Evolutionary conservation across 441 rosid genomes (phyloP).

Genomic region (Pelargonium cotyledonis): DNA sequence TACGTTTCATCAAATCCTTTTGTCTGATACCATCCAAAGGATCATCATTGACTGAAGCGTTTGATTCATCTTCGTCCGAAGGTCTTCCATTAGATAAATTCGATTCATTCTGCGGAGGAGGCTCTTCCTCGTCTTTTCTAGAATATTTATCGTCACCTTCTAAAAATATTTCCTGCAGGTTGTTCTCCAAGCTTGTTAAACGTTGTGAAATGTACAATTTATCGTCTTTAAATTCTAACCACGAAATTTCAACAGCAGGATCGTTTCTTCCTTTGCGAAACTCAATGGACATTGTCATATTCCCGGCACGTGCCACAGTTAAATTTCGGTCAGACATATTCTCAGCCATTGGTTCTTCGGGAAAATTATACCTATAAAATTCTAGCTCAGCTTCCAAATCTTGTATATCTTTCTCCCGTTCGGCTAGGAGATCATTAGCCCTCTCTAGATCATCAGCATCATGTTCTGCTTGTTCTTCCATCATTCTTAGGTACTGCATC

Average conservation of each 20-base stretch:
- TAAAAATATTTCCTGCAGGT: conserved; percentile 16
- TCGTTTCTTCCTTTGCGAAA: conserved; percentile 16
- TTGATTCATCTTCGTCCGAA: conserved; percentile 20
- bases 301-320: background rate
- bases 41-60: conserved; percentile 12
- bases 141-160: conserved; percentile 17
- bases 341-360: conserved; percentile 30
- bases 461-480: conserved; percentile 63
- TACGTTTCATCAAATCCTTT: conserved; percentile 13
- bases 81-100: conserved; percentile 20
- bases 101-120: conserved; percentile 17
- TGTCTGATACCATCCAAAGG: conserved; percentile 16
- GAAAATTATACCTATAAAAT: conserved; percentile 32
- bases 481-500: conserved; percentile 58
- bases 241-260: conserved; percentile 18
- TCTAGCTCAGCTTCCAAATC: conserved; percentile 58
- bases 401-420: conserved; percentile 51
- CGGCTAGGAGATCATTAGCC: conserved; percentile 49
- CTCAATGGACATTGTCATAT: conserved; percentile 11
- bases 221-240: conserved; percentile 32
- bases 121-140: conserved; percentile 26
- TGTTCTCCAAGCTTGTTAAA: conserved; percentile 36
- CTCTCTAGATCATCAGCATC: conserved; percentile 49
- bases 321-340: conserved; percentile 24
- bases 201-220: conserved; percentile 27